Conservation (phyloP, 352 stramenopile species). For the Sclerospora graminicola region DNA sequence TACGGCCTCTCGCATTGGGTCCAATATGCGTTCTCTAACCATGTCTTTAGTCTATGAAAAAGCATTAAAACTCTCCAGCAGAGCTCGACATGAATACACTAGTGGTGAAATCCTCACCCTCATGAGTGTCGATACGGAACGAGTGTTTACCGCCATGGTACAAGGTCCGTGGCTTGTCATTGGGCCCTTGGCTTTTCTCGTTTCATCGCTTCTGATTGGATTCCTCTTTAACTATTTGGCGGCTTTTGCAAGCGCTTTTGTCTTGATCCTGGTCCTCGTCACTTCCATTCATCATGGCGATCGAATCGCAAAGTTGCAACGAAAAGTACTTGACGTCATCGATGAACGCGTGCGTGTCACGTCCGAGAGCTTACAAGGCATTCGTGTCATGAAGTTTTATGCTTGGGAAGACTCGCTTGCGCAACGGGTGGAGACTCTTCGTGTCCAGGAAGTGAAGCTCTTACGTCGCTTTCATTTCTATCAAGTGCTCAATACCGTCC, state of each 20-base stretch:
- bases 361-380: conserved; percentile 85
- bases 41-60: conserved; percentile 39
- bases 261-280: conserved; percentile 13
- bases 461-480: conserved; percentile 27
- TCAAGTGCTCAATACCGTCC: conserved; percentile 30
- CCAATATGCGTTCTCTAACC: conserved; percentile 29
- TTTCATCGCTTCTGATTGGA: conserved; percentile 18
- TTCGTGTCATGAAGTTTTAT: conserved; percentile 87
- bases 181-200: conserved; percentile 16
- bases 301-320: conserved; percentile 13
- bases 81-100: conserved; percentile 21
- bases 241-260: conserved; percentile 2
- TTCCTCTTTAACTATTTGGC: conserved; percentile 18
- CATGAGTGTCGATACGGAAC: conserved; percentile 31
- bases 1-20: conserved; percentile 20
- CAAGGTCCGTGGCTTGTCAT: conserved; percentile 21
- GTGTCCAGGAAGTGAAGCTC: conserved; percentile 29
- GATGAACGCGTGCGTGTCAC: conserved; percentile 85
- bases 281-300: conserved; percentile 8
- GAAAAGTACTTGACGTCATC: conserved; percentile 27
- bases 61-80: conserved; percentile 53
- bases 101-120: conserved; percentile 32
- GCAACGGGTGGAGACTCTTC: conserved; percentile 28
- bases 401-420: conserved; percentile 51
- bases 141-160: conserved; percentile 23